These are phyloP conservation scores for Phytophthora podocarpi DNA, from an alignment of 352 stramenopile genomes.

Conservation along the genomic window DNA sequence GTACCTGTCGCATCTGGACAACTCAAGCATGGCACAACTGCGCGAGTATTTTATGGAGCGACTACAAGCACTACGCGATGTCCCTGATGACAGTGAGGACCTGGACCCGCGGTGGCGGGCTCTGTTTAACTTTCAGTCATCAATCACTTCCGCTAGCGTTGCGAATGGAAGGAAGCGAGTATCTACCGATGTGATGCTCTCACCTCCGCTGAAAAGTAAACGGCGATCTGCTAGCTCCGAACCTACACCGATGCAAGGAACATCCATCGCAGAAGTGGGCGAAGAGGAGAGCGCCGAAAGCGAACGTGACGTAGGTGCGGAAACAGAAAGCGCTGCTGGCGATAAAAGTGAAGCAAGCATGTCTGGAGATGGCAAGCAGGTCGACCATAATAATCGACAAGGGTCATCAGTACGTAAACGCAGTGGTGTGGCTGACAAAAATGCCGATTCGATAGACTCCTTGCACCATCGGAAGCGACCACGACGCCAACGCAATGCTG, in stretches of 20 bases:
- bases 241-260: conserved; percentile 37
- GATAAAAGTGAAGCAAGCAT: conserved; percentile 5
- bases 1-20: conserved; percentile 79
- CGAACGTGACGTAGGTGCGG: neutral
- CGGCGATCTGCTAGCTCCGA: conserved; percentile 42
- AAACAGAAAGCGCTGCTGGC: conserved; percentile 17
- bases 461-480: conserved; percentile 21
- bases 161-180: conserved; percentile 16
- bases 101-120: conserved; percentile 55
- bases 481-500: conserved; percentile 2
- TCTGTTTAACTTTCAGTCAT: conserved; percentile 74
- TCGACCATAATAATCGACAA: conserved; percentile 26
- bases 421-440: conserved; percentile 3
- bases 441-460: neutral
- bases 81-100: conserved; percentile 45
- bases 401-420: conserved; percentile 19
- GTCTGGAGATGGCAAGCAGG: conserved; percentile 1
- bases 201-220: conserved; percentile 39
- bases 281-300: conserved; percentile 21
- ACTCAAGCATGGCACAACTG: conserved; percentile 62
- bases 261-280: conserved; percentile 39
- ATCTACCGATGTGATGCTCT: conserved; percentile 19
- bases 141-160: conserved; percentile 28
- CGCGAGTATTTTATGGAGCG: conserved; percentile 72
- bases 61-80: conserved; percentile 49